A percentile compares a stretch with the other conserved stretches of the same genome.
These are phyloP conservation scores for Arachnomyces sp. DNA, from an alignment of 2,329 filamentous ascomycete genomes.

Conservation along the genomic window DNA sequence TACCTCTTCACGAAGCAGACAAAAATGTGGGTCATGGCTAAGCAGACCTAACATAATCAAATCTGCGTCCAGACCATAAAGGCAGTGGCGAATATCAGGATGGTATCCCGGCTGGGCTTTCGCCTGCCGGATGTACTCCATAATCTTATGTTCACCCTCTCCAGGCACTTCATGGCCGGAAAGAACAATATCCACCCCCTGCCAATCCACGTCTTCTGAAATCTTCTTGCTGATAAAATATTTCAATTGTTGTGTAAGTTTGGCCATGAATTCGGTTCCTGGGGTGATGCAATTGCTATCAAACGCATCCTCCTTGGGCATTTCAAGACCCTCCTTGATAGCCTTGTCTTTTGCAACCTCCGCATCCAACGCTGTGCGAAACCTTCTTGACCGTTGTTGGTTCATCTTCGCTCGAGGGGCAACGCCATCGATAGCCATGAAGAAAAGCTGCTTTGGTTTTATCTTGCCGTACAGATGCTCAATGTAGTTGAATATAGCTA, in stretches of 20 bases:
- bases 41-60: constrained; percentile 96
- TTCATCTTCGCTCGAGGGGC: constrained; percentile 99
- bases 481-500: constrained; percentile 99
- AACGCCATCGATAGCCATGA: constrained; percentile 98
- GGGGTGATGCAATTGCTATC: constrained; percentile 99
- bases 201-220: constrained; percentile 94
- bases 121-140: constrained; percentile 98
- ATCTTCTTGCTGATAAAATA: constrained; percentile 99
- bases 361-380: constrained; percentile 85
- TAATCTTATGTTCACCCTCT: constrained; percentile 99
- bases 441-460: constrained; percentile 96
- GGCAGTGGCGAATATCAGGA: constrained; percentile 86
- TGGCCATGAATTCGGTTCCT: constrained; percentile 94
- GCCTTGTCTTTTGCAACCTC: constrained; percentile 90
- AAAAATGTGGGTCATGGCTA: constrained; percentile 98
- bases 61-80: constrained; percentile 95
- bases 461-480: constrained; percentile 98
- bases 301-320: constrained; percentile 92
- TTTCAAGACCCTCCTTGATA: constrained; percentile 75
- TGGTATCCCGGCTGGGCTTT: constrained; percentile 93
- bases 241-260: constrained; percentile 84
- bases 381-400: constrained; percentile 90
- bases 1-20: constrained; percentile 90
- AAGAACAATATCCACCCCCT: constrained; percentile 89
- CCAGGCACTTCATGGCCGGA: constrained; percentile 97